phyloP scores from a whole-genome alignment of 495 filamentous ascomycete genomes.

The Echria macrotheca region DNA sequence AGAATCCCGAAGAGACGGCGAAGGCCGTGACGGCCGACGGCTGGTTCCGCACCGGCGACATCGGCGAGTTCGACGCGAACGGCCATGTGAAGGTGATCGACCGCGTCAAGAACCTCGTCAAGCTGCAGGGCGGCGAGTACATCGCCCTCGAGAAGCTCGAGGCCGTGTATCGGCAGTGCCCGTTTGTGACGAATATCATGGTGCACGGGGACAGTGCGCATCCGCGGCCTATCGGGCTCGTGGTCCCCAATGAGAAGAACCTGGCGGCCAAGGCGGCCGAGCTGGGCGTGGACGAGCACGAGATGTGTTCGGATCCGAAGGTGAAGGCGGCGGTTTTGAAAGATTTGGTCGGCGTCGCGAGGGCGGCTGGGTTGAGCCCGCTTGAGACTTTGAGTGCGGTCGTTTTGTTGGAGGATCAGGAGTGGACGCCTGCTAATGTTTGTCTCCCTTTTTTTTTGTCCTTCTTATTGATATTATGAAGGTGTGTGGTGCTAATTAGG shows the following conservation, averaged over 20 bases:
- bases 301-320: slow-evolving; percentile 40
- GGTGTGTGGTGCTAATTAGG: no score
- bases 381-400: slow-evolving; percentile 58
- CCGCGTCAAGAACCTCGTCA: slow-evolving; percentile 80
- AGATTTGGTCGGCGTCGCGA: slow-evolving; percentile 47
- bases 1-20: slow-evolving; percentile 73
- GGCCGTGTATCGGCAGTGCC: slow-evolving; percentile 53
- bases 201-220: slow-evolving; percentile 49
- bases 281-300: slow-evolving; percentile 44
- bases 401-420: slow-evolving; percentile 52
- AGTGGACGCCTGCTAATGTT: slow-evolving; percentile 62
- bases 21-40: slow-evolving; percentile 77
- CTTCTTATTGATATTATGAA: no score
- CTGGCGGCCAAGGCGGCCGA: slow-evolving; percentile 47
- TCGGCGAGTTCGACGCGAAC: slow-evolving; percentile 64
- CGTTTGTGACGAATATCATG: slow-evolving; percentile 54
- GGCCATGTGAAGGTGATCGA: slow-evolving; percentile 85
- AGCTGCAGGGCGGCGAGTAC: slow-evolving; percentile 61
- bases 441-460: slow-evolving; percentile 28
- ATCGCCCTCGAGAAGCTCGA: slow-evolving; percentile 64
- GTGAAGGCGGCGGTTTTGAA: slow-evolving; percentile 47
- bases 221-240: slow-evolving; percentile 51
- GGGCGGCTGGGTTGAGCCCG: slow-evolving; percentile 44
- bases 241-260: slow-evolving; percentile 51
- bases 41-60: slow-evolving; percentile 91